These are phyloP conservation scores for Xenoacremonium recifei DNA, from an alignment of 2,329 filamentous ascomycete species.

Conservation along the genomic window DNA sequence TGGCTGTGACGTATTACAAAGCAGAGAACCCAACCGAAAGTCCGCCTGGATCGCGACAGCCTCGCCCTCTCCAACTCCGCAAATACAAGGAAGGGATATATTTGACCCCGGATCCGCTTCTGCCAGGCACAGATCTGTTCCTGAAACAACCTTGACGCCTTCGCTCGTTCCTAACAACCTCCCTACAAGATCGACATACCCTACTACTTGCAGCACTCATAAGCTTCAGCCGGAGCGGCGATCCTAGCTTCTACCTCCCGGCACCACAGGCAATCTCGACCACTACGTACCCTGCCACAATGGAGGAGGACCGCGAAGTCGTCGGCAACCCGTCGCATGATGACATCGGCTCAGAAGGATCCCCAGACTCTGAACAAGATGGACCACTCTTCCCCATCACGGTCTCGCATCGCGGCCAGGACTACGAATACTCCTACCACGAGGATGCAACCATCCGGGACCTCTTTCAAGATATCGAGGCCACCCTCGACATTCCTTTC, in stretches of 20 bases:
- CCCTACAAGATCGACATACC: too few species aligned
- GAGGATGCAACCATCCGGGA: conserved; percentile 51
- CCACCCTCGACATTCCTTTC: conserved; percentile 55
- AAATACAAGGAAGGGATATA: too few species aligned
- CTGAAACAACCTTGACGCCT: too few species aligned
- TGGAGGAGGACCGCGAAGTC: background rate
- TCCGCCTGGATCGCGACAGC: background rate
- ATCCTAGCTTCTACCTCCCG: too few species aligned
- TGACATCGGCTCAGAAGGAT: conserved; percentile 8
- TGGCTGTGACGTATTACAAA: conserved; percentile 41
- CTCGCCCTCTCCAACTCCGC: too few species aligned
- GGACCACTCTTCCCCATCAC: conserved; percentile 37
- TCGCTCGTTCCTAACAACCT: too few species aligned
- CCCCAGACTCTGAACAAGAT: conserved; percentile 15
- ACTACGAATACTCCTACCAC: conserved; percentile 43
- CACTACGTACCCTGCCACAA: too few species aligned
- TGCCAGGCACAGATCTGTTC: too few species aligned
- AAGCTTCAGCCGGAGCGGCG: too few species aligned
- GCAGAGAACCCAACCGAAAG: conserved; percentile 31
- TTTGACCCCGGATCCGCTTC: too few species aligned
- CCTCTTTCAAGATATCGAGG: conserved; percentile 58
- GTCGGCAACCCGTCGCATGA: background rate
- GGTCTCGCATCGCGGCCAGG: conserved; percentile 45
- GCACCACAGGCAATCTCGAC: too few species aligned
- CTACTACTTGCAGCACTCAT: too few species aligned